Base-by-base conservation (phyloP, 441 rosid genomes). In the Populus hybrid region DNA sequence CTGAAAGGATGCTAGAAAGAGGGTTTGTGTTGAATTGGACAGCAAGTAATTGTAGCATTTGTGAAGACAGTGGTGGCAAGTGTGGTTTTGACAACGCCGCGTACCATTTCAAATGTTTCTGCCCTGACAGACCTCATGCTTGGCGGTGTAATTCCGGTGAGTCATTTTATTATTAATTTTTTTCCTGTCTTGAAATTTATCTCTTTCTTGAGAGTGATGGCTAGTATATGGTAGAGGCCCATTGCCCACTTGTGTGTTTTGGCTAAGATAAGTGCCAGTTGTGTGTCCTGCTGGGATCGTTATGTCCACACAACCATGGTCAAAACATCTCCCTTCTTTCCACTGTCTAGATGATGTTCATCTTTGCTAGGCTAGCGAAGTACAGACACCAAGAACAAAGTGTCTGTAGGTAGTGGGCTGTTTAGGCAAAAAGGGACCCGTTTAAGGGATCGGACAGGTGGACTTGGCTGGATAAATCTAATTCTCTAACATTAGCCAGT, bases 101-200 rank as follows among this genome's bases (percentile, higher is more conserved):
- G 0, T 65, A 12, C 61, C 86, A 64, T 76, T 86, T 87, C 80
- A 69, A 36, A 78, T 90, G 92, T 36, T 90, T 79, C 74, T 90
- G 94, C 84, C 87, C 87, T 0, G 94, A 90, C 26, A 73, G 91
- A 26, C 86, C 91, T 36, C 94, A 89, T 75, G 72, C 82, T 67
- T 1, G 8, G 82, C 40, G 7, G 0, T 90, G 94, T 31, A 1
- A 11, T 18, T 18, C 78, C 29, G 75, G 70, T 71, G 31, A 77
- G 74, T 69, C n/a, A 4, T 72, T 4, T 26, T 64, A 23, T 56
- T 31, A 28, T 45, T 53, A 16, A 0, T n/a, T 9, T 0, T n/a
- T 33, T 20, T 7, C 20, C 20, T n/a, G 28, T 45, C 53, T 12
- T 3, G 53, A 45, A 45, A 45, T 45, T 45, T 45, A 12, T 45